A percentile compares a stretch with the other conserved stretches of the same genome.
Evolutionary conservation across 139 green algal genomes (phyloP).

Genomic region (Chlorella sorokiniana): DNA sequence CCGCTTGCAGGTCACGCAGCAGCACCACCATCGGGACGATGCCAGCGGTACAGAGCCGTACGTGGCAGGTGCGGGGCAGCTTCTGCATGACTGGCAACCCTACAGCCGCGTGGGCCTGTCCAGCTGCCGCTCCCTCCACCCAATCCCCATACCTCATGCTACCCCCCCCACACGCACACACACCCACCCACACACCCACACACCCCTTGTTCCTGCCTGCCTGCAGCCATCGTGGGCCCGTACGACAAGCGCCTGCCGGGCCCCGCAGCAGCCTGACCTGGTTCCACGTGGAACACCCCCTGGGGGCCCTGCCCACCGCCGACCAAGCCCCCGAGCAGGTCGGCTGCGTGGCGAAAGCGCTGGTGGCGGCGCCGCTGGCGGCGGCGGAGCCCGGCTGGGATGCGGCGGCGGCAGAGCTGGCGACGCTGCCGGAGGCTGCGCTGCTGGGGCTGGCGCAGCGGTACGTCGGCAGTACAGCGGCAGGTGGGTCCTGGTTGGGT

Average conservation of each 20-base stretch:
- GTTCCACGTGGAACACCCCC: slow-evolving; percentile 69
- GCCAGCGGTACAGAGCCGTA: neutral
- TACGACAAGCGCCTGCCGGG: slow-evolving; percentile 50
- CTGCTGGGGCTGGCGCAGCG: slow-evolving; percentile 45
- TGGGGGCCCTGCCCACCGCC: slow-evolving; percentile 2
- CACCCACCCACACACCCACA: neutral
- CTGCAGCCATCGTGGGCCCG: slow-evolving; percentile 77
- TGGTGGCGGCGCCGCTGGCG: slow-evolving; percentile 31
- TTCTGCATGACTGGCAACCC: too few relatives aligned
- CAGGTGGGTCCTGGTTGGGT: neutral
- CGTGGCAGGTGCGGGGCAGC: neutral
- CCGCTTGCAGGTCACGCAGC: slow-evolving; percentile 36
- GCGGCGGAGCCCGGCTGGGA: neutral
- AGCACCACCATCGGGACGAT: slow-evolving; percentile 43
- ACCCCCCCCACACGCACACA: neutral
- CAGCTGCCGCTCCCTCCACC: too few relatives aligned
- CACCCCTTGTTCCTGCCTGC: slow-evolving; percentile 46
- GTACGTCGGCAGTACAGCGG: slow-evolving; percentile 37
- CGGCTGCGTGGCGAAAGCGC: slow-evolving; percentile 46
- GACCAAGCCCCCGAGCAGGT: slow-evolving; percentile 41
- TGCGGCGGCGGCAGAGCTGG: slow-evolving; percentile 12
- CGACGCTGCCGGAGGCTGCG: neutral
- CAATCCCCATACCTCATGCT: neutral
- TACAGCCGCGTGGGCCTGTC: too few relatives aligned
- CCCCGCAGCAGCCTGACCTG: slow-evolving; percentile 55